Conservation (phyloP, 768 basidiomycete species). For the Mycena olivaceomarginata region DNA sequence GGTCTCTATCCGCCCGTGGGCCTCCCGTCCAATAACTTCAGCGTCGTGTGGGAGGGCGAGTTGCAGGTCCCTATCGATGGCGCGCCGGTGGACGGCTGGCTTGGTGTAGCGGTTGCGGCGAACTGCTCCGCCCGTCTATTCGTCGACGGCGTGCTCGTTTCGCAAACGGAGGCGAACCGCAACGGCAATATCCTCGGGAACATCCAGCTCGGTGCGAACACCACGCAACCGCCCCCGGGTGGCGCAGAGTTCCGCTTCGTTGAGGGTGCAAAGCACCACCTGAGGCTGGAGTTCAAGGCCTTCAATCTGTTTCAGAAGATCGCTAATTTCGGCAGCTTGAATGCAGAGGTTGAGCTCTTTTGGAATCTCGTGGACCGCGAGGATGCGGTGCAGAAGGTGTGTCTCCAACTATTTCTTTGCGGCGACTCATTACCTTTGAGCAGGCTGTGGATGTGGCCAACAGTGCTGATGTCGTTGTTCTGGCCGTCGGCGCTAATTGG, state of each 20-base stretch:
- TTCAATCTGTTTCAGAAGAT: constrained; percentile 47
- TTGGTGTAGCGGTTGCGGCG: constrained; percentile 49
- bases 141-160: constrained; percentile 46
- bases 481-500: constrained; percentile 52
- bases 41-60: constrained; percentile 50
- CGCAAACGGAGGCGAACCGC: constrained; percentile 38
- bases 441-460: constrained; percentile 50
- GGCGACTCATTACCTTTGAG: neutral
- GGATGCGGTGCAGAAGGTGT: constrained; percentile 43
- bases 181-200: constrained; percentile 48
- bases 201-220: constrained; percentile 44
- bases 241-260: constrained; percentile 44
- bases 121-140: constrained; percentile 49
- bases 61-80: constrained; percentile 49
- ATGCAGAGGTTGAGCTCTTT: constrained; percentile 49
- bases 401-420: neutral
- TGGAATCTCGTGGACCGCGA: constrained; percentile 49
- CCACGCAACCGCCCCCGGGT: constrained; percentile 45
- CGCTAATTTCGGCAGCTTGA: constrained; percentile 49
- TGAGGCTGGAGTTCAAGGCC: constrained; percentile 48
- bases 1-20: constrained; percentile 50
- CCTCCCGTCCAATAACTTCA: constrained; percentile 52
- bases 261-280: constrained; percentile 42
- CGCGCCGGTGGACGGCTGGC: constrained; percentile 45
- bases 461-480: constrained; percentile 47